Evolutionary conservation across 2,329 filamentous ascomycete species (phyloP), one percentile per base, ranked within the genome.

Genomic region (Phyllosticta citribraziliensis): DNA sequence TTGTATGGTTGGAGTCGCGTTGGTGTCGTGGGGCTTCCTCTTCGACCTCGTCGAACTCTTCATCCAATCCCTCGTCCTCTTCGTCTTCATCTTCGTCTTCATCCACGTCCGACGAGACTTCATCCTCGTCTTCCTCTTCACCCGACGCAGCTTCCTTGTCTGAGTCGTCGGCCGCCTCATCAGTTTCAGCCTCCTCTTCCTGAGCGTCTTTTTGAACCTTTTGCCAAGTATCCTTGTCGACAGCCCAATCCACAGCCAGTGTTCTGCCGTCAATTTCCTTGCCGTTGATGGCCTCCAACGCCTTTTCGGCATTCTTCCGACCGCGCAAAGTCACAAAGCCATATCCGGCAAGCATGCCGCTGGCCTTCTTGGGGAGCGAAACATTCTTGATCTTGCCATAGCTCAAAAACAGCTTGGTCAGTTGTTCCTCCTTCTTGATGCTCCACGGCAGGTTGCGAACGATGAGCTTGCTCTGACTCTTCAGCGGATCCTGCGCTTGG

Each of bases 381-480:
- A 88, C 86, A 73, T 87, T 88, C 74, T 93, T 96, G 70, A 99
- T 85, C 74, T 97, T 96, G 64, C 94, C 94, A 71, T 88, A 97
- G 70, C 88, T 91, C 69, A 84, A 79, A 75, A 99, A 99, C 4
- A 96, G 79, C 61, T 84, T 81, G 5, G 84, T 80, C 63, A 99
- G 78, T 70, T 97, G 88, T 33, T 95, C 88, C 0, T 89, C 82
- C 9, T 85, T 88, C 76, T 96, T 96, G 71, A 99, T 88, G 67
- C 88, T 96, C 94, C 94, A 99, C 0, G 94, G 93, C 70, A 99
- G 73, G 73, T 99, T 99, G 70, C 94, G 86, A 56, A 99, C 85
- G 72, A 99, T 90, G n/a, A 89, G 81, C 70, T 85, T 94, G 27
- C 53, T 89, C 60, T 85, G 85, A 58, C 84, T 84, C 47, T 83